Evolutionary conservation across 306 rosid genomes (phyloP), one percentile per base, ranked within the genome.

Genomic region (Trifolium pratense): DNA sequence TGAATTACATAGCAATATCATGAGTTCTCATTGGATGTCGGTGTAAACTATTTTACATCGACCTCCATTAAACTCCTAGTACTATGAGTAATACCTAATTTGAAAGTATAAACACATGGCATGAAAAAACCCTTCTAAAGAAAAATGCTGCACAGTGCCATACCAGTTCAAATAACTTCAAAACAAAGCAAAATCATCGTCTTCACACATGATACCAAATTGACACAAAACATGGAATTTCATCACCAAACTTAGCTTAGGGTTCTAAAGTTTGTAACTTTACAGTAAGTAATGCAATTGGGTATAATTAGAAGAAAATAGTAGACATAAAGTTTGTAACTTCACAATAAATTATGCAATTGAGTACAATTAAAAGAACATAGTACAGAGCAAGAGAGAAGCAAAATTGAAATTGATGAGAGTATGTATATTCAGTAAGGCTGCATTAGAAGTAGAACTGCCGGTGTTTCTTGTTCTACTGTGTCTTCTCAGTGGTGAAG

Each of bases 341-440:
- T 42, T 73, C 8, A 20, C 23, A 40, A 63, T 17, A 48, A 39
- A 66, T 17, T 9, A 25, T 46, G 56, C 32, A 60, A 76, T 61
- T 15, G 20, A 11, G 66, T n/a, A 59, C 0, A 15, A 9, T 51
- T 59, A 18, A 66, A 21, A 20, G 20, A 42, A 36, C 1, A 36
- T 36, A 8, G 39, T 36, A 36, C 9, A 36, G 39, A 36, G 9
- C 7, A 34, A 36, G 9, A 36, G 39, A 36, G 9, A 36, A 36
- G 39, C 39, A 36, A 36, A 36, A 36, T 36, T 36, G 39, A 36
- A 36, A 36, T 36, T 36, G 21, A n/a, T n/a, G n/a, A n/a, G n/a
- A n/a, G n/a, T n/a, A n/a, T n/a, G n/a, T n/a, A n/a, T 85, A 77
- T 81, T 63, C 23, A 13, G 60, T 2, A 79, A 43, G 60, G 86